Evolutionary conservation across 2,329 filamentous ascomycete genomes (phyloP), one percentile per base, ranked within the genome.

Genomic region (Neonectria hederae): DNA sequence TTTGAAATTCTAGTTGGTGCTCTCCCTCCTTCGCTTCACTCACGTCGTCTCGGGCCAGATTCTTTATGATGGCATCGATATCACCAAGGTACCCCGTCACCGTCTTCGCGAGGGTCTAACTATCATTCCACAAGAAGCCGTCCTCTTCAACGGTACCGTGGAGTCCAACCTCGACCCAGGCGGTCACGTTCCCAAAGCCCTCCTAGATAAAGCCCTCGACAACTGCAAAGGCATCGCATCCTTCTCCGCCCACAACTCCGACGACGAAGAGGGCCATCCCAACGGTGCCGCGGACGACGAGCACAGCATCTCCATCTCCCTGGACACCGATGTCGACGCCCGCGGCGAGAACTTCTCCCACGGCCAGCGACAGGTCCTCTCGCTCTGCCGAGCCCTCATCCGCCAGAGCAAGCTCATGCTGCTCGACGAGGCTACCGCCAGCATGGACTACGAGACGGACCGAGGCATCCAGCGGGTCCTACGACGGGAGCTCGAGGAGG

Each of bases 131-230:
- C 86, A 89, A 68, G 87, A 89, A 67, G 83, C 87, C 0, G 84
- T 86, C 19, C 77, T 89, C 8, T 87, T 87, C 72, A 85, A 83
- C 63, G 85, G 85, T 22, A 82, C 81, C 11, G 81, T 87, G 11
- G 76, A 78, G 51, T 83, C 82, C 14, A 87, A 92, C 70, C 83
- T 93, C 14, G 90, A 93, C 74, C 87, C 90, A 0, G 88, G 89
- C 42, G 82, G 84, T 35, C 81, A 84, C 35, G 81, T 89, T 28
- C 80, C 83, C 0, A 83, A 86, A 54, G 78, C 78, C 1, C 81
- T 84, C 40, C 81, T 92, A 0, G 81, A 84, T 30, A 85, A 84
- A 64, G 89, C 88, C 0, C 80, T 93, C 5, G 82, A 86, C 30
- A 86, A 89, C 48, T 90, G 90, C 68, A 84, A 86, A 70, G 83